These are phyloP conservation scores for Suillus luteus DNA, from an alignment of 768 basidiomycete genomes.

Conservation along the genomic window DNA sequence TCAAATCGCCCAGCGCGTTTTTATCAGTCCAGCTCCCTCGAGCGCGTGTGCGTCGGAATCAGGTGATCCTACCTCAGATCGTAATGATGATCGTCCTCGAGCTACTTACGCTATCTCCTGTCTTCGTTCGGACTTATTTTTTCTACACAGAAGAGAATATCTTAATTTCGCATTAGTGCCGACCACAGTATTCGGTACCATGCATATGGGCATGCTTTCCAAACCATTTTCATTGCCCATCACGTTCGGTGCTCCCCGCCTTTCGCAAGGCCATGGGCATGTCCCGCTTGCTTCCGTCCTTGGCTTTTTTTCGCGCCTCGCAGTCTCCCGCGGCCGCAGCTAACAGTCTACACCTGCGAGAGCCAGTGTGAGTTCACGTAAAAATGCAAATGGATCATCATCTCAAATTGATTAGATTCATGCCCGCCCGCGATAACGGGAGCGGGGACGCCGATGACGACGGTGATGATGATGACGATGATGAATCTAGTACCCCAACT, in stretches of 20 bases:
- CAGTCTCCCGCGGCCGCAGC: not conserved
- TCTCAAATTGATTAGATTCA: slow-evolving; percentile 3
- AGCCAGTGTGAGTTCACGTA: slow-evolving; percentile 8
- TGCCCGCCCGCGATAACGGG: not conserved
- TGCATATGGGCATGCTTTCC: not conserved
- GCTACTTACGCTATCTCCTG: too few relatives aligned
- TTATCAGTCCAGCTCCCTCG: too few relatives aligned
- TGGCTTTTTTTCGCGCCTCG: slow-evolving; percentile 10
- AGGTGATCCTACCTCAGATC: too few relatives aligned
- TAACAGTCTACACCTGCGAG: not conserved
- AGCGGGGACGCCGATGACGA: not conserved
- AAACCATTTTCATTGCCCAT: not conserved
- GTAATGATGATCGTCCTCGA: too few relatives aligned
- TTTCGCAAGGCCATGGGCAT: not conserved
- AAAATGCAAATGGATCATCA: not conserved
- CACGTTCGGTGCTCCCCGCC: not conserved
- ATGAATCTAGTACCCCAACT: slow-evolving; percentile 3
- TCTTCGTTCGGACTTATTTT: too few relatives aligned
- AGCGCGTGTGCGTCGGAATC: too few relatives aligned
- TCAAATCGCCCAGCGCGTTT: too few relatives aligned
- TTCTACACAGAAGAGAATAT: not conserved
- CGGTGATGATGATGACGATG: not conserved
- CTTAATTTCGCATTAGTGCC: not conserved
- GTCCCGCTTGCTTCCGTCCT: slow-evolving; percentile 5
- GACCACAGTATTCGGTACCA: not conserved